phyloP scores from a whole-genome alignment of 352 stramenopile genomes.

The Phytophthora syringae region DNA sequence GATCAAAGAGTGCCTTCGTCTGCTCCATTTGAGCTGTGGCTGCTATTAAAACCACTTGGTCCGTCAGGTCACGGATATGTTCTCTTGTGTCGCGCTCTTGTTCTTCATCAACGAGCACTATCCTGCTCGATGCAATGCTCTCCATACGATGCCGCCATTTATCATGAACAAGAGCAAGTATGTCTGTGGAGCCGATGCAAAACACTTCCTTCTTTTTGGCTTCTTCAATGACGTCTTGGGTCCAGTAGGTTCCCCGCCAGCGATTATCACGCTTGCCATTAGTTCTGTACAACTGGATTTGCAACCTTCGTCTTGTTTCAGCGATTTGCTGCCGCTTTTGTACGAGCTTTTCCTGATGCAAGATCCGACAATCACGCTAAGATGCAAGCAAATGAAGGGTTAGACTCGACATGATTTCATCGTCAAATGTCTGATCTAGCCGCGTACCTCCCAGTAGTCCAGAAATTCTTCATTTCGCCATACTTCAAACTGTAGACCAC shows the following conservation, averaged over 20 bases:
- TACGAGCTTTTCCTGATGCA: conserved; percentile 42
- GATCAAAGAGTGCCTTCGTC: conserved; percentile 66
- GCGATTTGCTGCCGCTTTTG: conserved; percentile 47
- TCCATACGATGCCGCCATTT: conserved; percentile 51
- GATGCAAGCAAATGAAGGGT: conserved; percentile 4
- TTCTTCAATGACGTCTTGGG: conserved; percentile 48
- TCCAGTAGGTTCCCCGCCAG: conserved; percentile 60
- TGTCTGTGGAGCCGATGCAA: conserved; percentile 55
- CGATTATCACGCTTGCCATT: conserved; percentile 70
- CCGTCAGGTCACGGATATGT: conserved; percentile 44
- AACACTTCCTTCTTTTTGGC: conserved; percentile 60
- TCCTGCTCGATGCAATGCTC: not conserved
- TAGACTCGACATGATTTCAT: not conserved
- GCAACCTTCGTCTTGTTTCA: conserved; percentile 59
- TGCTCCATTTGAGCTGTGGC: conserved; percentile 65
- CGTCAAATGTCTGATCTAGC: not conserved
- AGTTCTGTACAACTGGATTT: conserved; percentile 52
- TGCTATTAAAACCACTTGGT: conserved; percentile 53
- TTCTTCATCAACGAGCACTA: conserved; percentile 30
- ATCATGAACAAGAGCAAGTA: conserved; percentile 56
- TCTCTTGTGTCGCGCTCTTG: conserved; percentile 30
- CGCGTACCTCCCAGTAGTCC: conserved; percentile 77
- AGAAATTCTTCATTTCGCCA: conserved; percentile 83
- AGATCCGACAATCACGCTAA: conserved; percentile 68
- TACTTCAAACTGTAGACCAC: conserved; percentile 57